A percentile compares a stretch with the other conserved stretches of the same genome.
Conservation (phyloP, 192 early-diverging fungal genomes). For the Coemansia sp. region DNA sequence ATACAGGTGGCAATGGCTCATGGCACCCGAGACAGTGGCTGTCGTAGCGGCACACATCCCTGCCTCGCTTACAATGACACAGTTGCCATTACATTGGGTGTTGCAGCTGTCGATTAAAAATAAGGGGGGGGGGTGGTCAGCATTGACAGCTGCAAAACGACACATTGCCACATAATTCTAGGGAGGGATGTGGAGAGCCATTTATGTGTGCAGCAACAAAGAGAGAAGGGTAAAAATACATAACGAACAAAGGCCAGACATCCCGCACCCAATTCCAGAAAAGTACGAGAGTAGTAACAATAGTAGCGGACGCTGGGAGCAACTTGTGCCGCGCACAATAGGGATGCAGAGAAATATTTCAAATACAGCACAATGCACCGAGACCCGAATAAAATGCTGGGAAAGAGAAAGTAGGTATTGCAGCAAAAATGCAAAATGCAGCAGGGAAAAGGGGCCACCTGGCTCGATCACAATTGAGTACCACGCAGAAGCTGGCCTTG, state of each 20-base stretch:
- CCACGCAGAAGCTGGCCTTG: background rate
- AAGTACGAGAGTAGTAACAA: conserved; percentile 9
- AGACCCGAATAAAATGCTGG: background rate
- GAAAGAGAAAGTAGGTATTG: background rate
- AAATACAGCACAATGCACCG: background rate
- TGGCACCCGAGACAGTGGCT: background rate
- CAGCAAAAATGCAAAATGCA: background rate
- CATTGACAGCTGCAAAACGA: background rate
- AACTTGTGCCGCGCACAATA: background rate
- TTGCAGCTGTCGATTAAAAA: background rate
- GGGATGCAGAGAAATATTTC: background rate
- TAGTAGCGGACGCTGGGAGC: conserved; percentile 4
- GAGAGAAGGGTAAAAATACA: conserved; percentile 4
- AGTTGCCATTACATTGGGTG: background rate
- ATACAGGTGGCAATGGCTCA: background rate
- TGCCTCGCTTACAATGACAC: background rate
- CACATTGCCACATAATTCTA: background rate
- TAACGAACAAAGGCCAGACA: background rate
- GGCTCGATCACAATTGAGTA: background rate
- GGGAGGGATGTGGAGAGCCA: background rate
- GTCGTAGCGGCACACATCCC: background rate
- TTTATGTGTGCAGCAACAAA: background rate
- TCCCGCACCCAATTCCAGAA: background rate
- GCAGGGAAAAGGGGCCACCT: background rate
- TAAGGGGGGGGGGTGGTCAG: background rate